Evolutionary conservation across 2,329 filamentous ascomycete species (phyloP).

Genomic region (Colletotrichum spinosum): DNA sequence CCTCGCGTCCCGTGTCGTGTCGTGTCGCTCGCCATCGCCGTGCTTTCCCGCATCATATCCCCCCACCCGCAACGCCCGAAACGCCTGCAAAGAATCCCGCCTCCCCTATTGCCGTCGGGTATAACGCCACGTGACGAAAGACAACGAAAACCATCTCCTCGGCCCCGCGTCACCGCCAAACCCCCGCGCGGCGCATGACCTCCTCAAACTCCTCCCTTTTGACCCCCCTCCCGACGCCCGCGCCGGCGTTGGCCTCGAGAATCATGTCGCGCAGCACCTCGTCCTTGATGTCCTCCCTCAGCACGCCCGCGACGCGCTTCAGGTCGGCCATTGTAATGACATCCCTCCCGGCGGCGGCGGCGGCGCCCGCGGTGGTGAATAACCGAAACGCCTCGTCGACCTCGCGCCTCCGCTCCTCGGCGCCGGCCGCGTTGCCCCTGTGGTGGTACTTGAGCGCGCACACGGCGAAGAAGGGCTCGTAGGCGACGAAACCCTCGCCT

Average conservation of each 20-base stretch:
- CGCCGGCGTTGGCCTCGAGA: constrained; percentile 88
- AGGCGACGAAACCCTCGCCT: constrained; percentile 80
- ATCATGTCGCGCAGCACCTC: constrained; percentile 93
- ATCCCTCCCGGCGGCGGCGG: constrained; percentile 37
- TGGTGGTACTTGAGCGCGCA: constrained; percentile 87
- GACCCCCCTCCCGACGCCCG: constrained; percentile 77
- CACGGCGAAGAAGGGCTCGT: constrained; percentile 86
- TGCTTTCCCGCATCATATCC: too few relatives aligned
- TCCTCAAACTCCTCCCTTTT: constrained; percentile 84
- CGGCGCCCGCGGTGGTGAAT: constrained; percentile 71
- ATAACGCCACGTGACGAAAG: constrained; percentile 22
- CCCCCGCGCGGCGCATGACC: constrained; percentile 86
- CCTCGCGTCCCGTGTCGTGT: too few relatives aligned
- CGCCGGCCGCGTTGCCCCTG: constrained; percentile 52
- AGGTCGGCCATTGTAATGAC: constrained; percentile 87
- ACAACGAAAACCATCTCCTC: background rate
- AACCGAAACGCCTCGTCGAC: constrained; percentile 85
- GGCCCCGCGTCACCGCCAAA: constrained; percentile 74
- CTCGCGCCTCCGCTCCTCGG: constrained; percentile 66
- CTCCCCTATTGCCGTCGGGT: constrained; percentile 26
- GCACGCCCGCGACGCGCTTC: constrained; percentile 79
- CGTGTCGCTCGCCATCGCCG: too few relatives aligned
- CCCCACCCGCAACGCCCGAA: background rate
- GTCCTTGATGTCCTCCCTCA: constrained; percentile 88
- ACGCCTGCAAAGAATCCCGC: background rate